Evolutionary conservation across 1,284 basidiomycete species (phyloP), one percentile per base, ranked within the genome.

Genomic region (Cutaneotrichosporon sp.): DNA sequence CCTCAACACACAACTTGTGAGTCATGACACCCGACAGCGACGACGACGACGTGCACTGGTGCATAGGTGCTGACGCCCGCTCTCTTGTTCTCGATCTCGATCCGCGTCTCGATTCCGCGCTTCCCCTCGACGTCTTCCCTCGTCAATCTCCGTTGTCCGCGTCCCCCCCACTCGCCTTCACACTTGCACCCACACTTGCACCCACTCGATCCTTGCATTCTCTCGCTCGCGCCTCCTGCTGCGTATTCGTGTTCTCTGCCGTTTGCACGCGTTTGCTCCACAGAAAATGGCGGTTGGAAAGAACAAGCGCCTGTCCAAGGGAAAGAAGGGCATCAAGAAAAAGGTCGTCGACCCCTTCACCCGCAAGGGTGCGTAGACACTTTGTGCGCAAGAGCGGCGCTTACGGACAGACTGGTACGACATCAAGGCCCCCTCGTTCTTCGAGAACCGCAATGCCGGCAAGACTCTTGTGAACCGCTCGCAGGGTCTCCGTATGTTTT

Each of bases 331-430:
- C 82, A 89, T 97, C 86, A 97, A 97, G 87, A 97, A 97, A 86
- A 96, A 96, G 88, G 92, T 96, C 82, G 94, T 99, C 74, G 97
- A 99, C 87, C 94, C 97, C 74, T 98, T 99, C 91, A 90, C 96
- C 75, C 90, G 96, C 85, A 99, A 99, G 86, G 96, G 93, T 83
- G 61, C 63, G 82, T 72, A 9, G 56, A 53, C 10, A 22, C 14
- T 11, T 11, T 18, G 26, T 26, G 21, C 13, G 30, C 2, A 13
- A 30, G 26, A 47, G 32, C 14, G 2, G 30, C 5, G 59, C 40
- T 63, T 60, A 60, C 40, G 30, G 40, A n/a, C 72, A 95, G 94
- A 99, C 80, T 99, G 97, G 97, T 99, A 96, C 84, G 94, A 98
- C 83, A 90, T 99, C 84, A 98, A 97, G 84, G 96, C 95, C 10